phyloP scores from a whole-genome alignment of 2,329 filamentous ascomycete genomes.

The Anthostomella pinea region DNA sequence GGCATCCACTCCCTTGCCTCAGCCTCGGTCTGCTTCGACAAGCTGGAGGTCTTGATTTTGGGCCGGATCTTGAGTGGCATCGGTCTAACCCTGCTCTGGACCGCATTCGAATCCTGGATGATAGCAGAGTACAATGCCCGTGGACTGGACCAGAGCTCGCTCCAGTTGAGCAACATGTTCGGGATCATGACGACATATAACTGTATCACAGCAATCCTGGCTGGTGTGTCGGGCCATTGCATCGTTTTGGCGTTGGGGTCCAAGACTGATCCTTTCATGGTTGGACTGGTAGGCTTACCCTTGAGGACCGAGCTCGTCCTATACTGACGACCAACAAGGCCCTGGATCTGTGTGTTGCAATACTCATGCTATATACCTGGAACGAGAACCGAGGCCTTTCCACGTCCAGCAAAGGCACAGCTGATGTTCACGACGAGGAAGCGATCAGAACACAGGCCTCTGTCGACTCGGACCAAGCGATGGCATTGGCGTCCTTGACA shows the following conservation, averaged over 20 bases:
- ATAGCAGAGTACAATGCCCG: slow-evolving; percentile 52
- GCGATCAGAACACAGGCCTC: too few relatives aligned
- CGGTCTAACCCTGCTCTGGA: slow-evolving; percentile 55
- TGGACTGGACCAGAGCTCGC: slow-evolving; percentile 36
- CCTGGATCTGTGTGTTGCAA: slow-evolving; percentile 25
- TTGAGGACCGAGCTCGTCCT: not conserved
- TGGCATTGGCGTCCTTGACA: slow-evolving; percentile 3
- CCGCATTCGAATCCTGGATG: slow-evolving; percentile 61
- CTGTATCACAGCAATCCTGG: slow-evolving; percentile 49
- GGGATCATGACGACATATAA: slow-evolving; percentile 49
- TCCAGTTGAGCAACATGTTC: slow-evolving; percentile 48
- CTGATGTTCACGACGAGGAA: too few relatives aligned
- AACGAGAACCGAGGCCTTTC: slow-evolving; percentile 25
- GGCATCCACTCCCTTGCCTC: slow-evolving; percentile 51
- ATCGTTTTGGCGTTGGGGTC: slow-evolving; percentile 45
- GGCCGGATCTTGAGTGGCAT: slow-evolving; percentile 55
- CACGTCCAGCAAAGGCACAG: too few relatives aligned
- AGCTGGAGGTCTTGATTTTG: slow-evolving; percentile 43
- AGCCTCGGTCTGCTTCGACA: slow-evolving; percentile 40
- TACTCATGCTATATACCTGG: slow-evolving; percentile 32
- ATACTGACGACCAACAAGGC: slow-evolving; percentile 13
- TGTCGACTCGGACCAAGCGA: not conserved
- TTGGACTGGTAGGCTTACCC: slow-evolving; percentile 32
- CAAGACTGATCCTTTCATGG: slow-evolving; percentile 49
- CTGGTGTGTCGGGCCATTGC: slow-evolving; percentile 48